phyloP scores from a whole-genome alignment of 1,139 yeast genomes.

The Protomyces inouyei region DNA sequence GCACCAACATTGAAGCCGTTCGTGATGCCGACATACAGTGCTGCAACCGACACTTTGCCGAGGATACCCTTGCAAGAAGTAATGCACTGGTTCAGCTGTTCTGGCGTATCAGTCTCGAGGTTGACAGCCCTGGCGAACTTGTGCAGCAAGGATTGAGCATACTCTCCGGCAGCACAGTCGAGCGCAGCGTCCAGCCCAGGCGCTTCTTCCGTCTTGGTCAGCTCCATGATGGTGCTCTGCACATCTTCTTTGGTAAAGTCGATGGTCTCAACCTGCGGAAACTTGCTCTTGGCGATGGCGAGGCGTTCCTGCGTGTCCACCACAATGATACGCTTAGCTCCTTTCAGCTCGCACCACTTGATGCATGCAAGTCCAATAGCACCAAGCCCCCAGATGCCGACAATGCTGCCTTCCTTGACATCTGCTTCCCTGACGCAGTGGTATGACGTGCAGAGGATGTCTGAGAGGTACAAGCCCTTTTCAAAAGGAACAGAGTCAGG shows the following conservation, averaged over 20 bases:
- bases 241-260: slow-evolving; percentile 26
- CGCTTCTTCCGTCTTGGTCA: slow-evolving; percentile 14
- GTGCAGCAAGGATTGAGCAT: slow-evolving; percentile 25
- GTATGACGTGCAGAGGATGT: slow-evolving; percentile 28
- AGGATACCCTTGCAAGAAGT: slow-evolving; percentile 24
- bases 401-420: slow-evolving; percentile 43
- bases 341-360: slow-evolving; percentile 26
- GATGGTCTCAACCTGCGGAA: slow-evolving; percentile 23
- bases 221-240: slow-evolving; percentile 13
- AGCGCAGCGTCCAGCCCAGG: slow-evolving; percentile 28
- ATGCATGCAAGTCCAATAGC: slow-evolving; percentile 42
- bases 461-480: slow-evolving; percentile 29
- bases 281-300: slow-evolving; percentile 19
- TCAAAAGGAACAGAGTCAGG: slow-evolving; percentile 30
- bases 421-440: slow-evolving; percentile 26
- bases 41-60: slow-evolving; percentile 1
- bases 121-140: slow-evolving; percentile 27
- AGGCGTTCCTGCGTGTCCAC: slow-evolving; percentile 28
- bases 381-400: slow-evolving; percentile 47
- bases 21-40: slow-evolving; percentile 25
- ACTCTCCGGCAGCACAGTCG: slow-evolving; percentile 29
- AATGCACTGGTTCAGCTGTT: slow-evolving; percentile 27
- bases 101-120: slow-evolving; percentile 30
- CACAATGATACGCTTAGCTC: slow-evolving; percentile 28
- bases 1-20: slow-evolving; percentile 31